phyloP scores from a whole-genome alignment of 164 flowering plant genomes.

The Akebia trifoliata region DNA sequence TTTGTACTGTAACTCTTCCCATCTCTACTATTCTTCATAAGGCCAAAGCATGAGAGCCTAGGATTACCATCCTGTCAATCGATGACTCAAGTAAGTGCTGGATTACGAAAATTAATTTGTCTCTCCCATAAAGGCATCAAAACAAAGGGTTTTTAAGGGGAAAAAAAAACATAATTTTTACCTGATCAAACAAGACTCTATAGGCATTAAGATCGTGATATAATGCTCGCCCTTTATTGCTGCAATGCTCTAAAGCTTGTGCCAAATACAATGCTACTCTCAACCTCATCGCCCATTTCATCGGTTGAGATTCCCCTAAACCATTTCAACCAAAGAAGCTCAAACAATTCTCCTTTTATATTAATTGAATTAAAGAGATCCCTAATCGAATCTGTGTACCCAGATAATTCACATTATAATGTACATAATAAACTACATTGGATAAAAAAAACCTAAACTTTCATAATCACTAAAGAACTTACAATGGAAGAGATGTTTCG shows the following conservation, averaged over 20 bases:
- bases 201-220: conserved; percentile 96
- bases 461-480: conserved; percentile 14
- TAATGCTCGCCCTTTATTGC: conserved; percentile 75
- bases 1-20: conserved; percentile 62
- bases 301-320: conserved; percentile 84
- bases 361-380: not conserved
- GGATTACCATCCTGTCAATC: conserved; percentile 51
- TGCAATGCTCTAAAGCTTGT: conserved; percentile 85
- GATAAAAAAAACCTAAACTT: no score
- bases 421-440: not conserved
- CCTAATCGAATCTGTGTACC: not conserved
- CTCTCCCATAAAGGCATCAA: not conserved
- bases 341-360: not conserved
- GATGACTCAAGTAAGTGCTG: conserved; percentile 14
- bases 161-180: conserved; percentile 8
- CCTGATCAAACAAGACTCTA: conserved; percentile 57
- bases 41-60: conserved; percentile 64
- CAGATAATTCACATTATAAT: not conserved
- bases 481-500: conserved; percentile 93
- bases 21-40: conserved; percentile 64
- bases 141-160: not conserved
- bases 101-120: not conserved
- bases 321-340: conserved; percentile 13
- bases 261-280: conserved; percentile 82
- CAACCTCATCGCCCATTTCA: conserved; percentile 98